Evolutionary conservation across 169 alveolate species (phyloP).

Genomic region (Cryptosporidium meleagridis): DNA sequence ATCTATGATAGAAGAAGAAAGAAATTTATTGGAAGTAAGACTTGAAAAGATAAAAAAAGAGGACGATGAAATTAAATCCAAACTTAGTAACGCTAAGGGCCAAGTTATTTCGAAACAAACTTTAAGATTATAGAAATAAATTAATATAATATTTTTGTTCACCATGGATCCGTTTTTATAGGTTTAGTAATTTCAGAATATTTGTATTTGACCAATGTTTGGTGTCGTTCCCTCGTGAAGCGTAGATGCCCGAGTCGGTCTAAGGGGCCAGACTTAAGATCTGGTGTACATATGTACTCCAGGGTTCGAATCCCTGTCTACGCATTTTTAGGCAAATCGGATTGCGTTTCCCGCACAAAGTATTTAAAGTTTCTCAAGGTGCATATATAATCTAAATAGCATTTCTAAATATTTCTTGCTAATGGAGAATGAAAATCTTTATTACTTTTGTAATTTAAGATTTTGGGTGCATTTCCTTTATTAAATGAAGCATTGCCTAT

Average conservation of each 20-base stretch:
- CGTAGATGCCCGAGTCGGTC: constrained; percentile 78
- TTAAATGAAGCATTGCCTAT: neutral
- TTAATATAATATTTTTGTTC: neutral
- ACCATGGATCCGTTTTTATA: neutral
- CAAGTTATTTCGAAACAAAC: constrained; percentile 16
- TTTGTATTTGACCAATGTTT: neutral
- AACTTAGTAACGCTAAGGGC: constrained; percentile 16
- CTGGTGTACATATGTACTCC: constrained; percentile 77
- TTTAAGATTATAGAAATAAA: constrained; percentile 12
- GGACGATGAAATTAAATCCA: constrained; percentile 26
- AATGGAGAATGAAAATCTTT: neutral
- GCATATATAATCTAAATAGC: neutral
- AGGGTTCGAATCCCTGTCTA: constrained; percentile 77
- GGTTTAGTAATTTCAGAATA: no score
- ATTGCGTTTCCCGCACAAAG: neutral
- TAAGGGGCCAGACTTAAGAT: constrained; percentile 77
- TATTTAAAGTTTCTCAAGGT: neutral
- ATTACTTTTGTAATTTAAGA: neutral
- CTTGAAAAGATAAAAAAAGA: constrained; percentile 49
- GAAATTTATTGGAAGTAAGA: constrained; percentile 31
- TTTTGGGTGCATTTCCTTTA: neutral
- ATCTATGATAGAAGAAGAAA: constrained; percentile 68
- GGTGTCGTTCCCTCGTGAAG: neutral
- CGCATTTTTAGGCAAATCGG: no score
- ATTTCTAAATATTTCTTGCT: neutral